Conservation (phyloP, 768 basidiomycete species). For the Gyrodon lividus region DNA sequence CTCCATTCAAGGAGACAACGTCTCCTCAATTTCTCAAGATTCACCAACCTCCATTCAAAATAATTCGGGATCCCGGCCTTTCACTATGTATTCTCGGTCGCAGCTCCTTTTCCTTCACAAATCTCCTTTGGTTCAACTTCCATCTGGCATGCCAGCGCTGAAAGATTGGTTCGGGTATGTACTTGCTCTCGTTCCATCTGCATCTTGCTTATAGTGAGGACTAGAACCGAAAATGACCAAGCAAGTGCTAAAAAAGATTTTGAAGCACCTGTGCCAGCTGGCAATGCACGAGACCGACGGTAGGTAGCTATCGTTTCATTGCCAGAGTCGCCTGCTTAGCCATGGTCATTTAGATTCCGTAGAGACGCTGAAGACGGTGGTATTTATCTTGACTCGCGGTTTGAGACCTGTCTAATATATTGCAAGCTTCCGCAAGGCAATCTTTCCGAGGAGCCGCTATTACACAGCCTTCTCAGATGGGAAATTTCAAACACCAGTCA, state of each 20-base stretch:
- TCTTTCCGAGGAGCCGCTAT: constrained; percentile 62
- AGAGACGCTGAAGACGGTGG: constrained; percentile 76
- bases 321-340: constrained; percentile 7
- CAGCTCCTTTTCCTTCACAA: constrained; percentile 67
- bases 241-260: constrained; percentile 55
- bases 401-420: constrained; percentile 5
- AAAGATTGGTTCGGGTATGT: constrained; percentile 89
- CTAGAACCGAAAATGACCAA: constrained; percentile 48
- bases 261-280: constrained; percentile 51
- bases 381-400: constrained; percentile 30
- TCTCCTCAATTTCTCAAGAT: constrained; percentile 13
- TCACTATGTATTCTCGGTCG: constrained; percentile 66
- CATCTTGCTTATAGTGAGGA: constrained; percentile 22
- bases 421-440: constrained; percentile 57
- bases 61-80: constrained; percentile 35
- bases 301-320: constrained; percentile 27
- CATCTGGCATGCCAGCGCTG: constrained; percentile 74
- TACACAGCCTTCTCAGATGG: constrained; percentile 88
- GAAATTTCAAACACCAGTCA: constrained; percentile 89
- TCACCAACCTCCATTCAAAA: constrained; percentile 17
- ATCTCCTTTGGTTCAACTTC: constrained; percentile 73
- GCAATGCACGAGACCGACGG: constrained; percentile 67
- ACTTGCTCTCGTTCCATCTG: constrained; percentile 11
- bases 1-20: constrained; percentile 22
- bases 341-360: constrained; percentile 53